Evolutionary conservation across 164 flowering plant genomes (phyloP).

Genomic region (Akebia trifoliata): DNA sequence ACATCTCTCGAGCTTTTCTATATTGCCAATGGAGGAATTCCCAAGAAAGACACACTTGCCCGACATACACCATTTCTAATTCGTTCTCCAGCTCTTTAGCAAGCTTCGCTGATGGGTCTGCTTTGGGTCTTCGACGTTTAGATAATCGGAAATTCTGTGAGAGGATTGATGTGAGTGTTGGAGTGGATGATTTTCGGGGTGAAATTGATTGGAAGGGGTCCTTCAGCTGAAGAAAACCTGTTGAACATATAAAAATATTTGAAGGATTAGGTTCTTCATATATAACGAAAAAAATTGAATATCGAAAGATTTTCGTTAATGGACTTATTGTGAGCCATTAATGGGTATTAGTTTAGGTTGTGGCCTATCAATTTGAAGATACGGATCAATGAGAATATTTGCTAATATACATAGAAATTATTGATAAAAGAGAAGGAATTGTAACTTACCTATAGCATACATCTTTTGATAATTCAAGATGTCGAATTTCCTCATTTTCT

Average conservation of each 20-base stretch:
- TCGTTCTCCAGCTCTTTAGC: slow-evolving; percentile 44
- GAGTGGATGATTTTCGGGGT: slow-evolving; percentile 21
- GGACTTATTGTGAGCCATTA: no score
- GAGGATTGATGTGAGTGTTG: slow-evolving; percentile 25
- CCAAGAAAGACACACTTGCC: slow-evolving; percentile 88
- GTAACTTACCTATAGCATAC: slow-evolving; percentile 74
- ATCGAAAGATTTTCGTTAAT: no score
- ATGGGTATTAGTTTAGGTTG: no score
- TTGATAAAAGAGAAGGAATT: not conserved
- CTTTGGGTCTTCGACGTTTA: slow-evolving; percentile 27
- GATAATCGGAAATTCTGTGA: slow-evolving; percentile 28
- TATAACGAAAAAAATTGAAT: no score
- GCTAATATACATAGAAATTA: no score
- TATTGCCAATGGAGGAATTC: slow-evolving; percentile 84
- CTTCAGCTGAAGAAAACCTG: slow-evolving; percentile 68
- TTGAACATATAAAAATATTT: not conserved
- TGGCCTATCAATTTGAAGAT: no score
- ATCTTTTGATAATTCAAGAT: slow-evolving; percentile 94
- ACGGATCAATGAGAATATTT: no score
- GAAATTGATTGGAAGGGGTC: slow-evolving; percentile 28
- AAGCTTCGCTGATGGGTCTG: slow-evolving; percentile 36
- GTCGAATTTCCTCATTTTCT: slow-evolving; percentile 86
- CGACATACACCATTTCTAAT: slow-evolving; percentile 70
- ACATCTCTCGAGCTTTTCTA: slow-evolving; percentile 40
- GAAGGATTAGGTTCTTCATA: no score